These are phyloP conservation scores for Galium porrigens DNA, from an alignment of 305 asterid genomes.

Conservation along the genomic window DNA sequence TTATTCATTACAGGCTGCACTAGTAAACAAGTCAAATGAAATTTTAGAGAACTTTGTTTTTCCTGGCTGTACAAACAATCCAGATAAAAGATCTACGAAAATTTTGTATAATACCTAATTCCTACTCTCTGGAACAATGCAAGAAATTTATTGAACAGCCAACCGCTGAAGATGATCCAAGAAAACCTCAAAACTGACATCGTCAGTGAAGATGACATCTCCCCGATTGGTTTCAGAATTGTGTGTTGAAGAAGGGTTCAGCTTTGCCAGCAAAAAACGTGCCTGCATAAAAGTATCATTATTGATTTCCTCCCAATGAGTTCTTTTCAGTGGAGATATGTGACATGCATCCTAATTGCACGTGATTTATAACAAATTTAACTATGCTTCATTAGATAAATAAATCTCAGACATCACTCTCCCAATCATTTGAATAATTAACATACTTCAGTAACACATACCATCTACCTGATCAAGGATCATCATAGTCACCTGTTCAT, in stretches of 20 bases:
- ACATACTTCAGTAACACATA: neutral
- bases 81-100: constrained; percentile 33
- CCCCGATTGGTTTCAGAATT: constrained; percentile 77
- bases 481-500: neutral
- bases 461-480: neutral
- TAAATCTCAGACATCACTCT: neutral
- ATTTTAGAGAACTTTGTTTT: constrained; percentile 9
- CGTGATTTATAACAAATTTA: too few relatives aligned
- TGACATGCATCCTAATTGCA: neutral
- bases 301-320: neutral
- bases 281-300: constrained; percentile 37
- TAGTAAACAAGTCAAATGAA: constrained; percentile 9
- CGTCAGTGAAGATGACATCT: constrained; percentile 84
- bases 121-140: constrained; percentile 34
- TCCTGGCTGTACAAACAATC: constrained; percentile 34
- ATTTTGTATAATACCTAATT: constrained; percentile 23
- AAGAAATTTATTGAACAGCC: constrained; percentile 60
- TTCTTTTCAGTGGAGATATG: neutral
- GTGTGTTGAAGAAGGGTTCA: constrained; percentile 93
- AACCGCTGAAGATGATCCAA: constrained; percentile 91
- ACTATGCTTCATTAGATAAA: neutral
- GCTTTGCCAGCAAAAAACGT: constrained; percentile 84
- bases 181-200: constrained; percentile 95
- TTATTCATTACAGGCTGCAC: constrained; percentile 18
- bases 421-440: neutral